These are phyloP conservation scores for Epichloe sylvatica DNA, from an alignment of 2,329 filamentous ascomycete genomes.

Conservation along the genomic window DNA sequence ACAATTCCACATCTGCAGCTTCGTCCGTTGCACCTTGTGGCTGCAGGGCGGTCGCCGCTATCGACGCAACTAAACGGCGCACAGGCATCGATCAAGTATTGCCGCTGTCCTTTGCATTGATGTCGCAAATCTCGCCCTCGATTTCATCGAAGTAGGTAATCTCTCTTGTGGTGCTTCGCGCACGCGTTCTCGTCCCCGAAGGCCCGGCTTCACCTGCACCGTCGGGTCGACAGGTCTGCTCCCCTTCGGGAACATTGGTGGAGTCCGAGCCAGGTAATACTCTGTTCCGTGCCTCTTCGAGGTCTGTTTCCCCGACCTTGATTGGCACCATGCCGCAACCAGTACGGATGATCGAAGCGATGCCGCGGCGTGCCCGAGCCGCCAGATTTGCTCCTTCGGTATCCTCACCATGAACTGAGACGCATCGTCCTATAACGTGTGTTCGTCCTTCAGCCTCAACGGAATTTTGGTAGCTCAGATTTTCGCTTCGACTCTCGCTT, in stretches of 20 bases:
- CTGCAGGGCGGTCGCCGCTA: neutral
- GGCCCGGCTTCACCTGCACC: neutral
- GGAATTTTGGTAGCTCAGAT: neutral
- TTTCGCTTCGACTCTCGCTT: conserved; percentile 11
- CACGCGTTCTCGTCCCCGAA: neutral
- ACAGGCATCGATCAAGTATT: conserved; percentile 6
- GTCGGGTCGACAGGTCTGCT: neutral
- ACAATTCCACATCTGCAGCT: too few relatives aligned
- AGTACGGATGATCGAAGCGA: neutral
- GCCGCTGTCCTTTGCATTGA: neutral
- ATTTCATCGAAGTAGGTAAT: conserved; percentile 6
- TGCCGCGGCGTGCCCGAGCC: conserved; percentile 2
- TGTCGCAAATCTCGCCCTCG: neutral
- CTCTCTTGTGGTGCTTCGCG: conserved; percentile 2
- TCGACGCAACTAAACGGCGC: neutral
- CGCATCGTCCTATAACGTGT: neutral
- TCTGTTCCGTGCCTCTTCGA: neutral
- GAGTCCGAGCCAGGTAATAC: neutral
- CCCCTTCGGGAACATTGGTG: neutral
- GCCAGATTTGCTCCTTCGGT: conserved; percentile 3
- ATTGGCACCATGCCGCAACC: conserved; percentile 1
- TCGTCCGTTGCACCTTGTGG: neutral
- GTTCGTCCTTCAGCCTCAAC: neutral
- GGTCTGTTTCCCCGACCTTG: neutral
- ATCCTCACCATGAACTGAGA: neutral